Base-by-base conservation (phyloP, 495 filamentous ascomycete species). In the Hapsidospora chrysogenum region DNA sequence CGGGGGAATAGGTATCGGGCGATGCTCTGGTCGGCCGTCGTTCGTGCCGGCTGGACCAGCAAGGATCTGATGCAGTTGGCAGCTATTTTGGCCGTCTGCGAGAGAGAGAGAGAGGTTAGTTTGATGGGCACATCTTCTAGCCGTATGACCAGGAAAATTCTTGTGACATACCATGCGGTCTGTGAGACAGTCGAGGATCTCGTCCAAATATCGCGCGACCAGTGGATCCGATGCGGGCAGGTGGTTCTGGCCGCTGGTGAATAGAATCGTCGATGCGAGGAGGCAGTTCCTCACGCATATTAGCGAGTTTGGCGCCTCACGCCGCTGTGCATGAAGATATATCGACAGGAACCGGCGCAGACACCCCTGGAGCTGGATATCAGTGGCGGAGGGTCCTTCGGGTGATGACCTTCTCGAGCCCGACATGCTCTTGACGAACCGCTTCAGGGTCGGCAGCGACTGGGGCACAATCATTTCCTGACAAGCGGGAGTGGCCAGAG, bases 261-360 rank as follows among this genome's bases (percentile, higher is more conserved):
- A 68, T 14, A 99, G 68, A 42, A 99, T 80, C 2, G 92, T 92
- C 31, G 76, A 73, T 1, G 82, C 79, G 31, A 96, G 65, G 0
- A 99, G 74, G 13, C 80, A 81, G 44, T 95, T 96, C 58, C 89
- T 95, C 43, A 92, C 86, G 46, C 85, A 93, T 2, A 82, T 61
- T 17, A 99, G 55, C 2, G 81, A 79, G 1, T 74, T 70, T n/a
- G 83, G 76, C 0, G 66, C 69, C 48, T 93, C 85, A 9, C 85
- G 74, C 44, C 78, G 80, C 53, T 93, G 86, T 3, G 83, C 82
- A 39, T 82, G 66, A 0, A 78, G 71, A 37, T 92, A 77, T 25
- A 85, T 87, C 25, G 74, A 70, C 18, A 89, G 57, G 55, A 92
- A 85, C 6, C 78, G 74, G 18, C 72, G 71, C 10, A 93, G 64